Percentiles rank a stretch among this genome's conserved stretches.
Conservation (phyloP, 768 basidiomycete species). For the Mycena capillaripes region DNA sequence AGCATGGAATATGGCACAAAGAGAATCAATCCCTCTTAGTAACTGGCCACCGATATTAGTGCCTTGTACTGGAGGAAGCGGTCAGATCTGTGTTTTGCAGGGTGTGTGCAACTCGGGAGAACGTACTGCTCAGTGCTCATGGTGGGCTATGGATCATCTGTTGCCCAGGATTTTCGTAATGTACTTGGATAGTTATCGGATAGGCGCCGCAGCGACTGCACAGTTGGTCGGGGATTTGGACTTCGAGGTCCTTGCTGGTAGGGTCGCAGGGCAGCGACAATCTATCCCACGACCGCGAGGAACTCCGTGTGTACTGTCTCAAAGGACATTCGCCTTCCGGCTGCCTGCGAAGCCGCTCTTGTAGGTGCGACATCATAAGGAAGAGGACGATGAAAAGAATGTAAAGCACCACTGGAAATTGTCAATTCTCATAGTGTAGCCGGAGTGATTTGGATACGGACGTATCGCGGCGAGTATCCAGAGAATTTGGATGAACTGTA, state of each 20-base stretch:
- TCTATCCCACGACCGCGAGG: slow-evolving; percentile 6
- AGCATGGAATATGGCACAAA: too few relatives aligned
- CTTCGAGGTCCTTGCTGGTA: slow-evolving; percentile 19
- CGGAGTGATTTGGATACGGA: neutral
- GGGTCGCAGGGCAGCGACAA: neutral
- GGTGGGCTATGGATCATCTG: neutral
- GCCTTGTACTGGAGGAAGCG: too few relatives aligned
- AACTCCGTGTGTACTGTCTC: slow-evolving; percentile 5
- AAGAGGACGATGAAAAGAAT: slow-evolving; percentile 35
- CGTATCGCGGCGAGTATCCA: slow-evolving; percentile 30
- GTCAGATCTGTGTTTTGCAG: too few relatives aligned
- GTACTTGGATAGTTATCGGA: slow-evolving; percentile 14
- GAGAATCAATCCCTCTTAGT: too few relatives aligned
- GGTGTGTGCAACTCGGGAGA: neutral
- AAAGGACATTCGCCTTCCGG: slow-evolving; percentile 11
- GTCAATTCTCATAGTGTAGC: neutral
- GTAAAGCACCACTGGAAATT: slow-evolving; percentile 33
- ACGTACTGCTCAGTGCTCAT: neutral
- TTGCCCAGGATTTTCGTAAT: neutral
- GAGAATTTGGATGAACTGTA: slow-evolving; percentile 35
- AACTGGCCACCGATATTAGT: too few relatives aligned
- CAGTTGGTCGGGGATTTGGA: neutral
- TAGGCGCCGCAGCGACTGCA: neutral
- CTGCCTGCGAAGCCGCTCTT: slow-evolving; percentile 30
- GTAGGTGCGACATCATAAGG: slow-evolving; percentile 32